Percentiles rank a stretch among this genome's conserved stretches.
Conservation (phyloP, 1,284 basidiomycete genomes). For the Gymnopus androsaceus region DNA sequence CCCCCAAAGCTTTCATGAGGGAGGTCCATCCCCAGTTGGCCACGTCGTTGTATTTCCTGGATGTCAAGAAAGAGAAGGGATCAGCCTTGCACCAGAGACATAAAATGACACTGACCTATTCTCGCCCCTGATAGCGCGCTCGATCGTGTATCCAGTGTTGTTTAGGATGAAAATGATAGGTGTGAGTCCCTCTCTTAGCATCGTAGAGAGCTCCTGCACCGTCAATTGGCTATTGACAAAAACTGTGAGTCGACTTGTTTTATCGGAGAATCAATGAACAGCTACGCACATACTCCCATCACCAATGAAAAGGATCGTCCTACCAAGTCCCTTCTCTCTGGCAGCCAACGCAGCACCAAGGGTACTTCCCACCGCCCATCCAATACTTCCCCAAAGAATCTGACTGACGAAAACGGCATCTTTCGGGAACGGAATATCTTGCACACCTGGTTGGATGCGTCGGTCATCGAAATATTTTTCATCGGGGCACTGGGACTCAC, state of each 20-base stretch:
- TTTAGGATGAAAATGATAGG: constrained; percentile 88
- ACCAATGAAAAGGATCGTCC: constrained; percentile 87
- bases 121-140: constrained; percentile 76
- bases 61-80: constrained; percentile 17
- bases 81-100: constrained; percentile 9
- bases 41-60: constrained; percentile 74
- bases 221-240: constrained; percentile 57
- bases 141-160: constrained; percentile 90
- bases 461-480: too few species aligned
- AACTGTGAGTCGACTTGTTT: neutral
- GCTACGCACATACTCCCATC: constrained; percentile 70
- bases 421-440: constrained; percentile 76
- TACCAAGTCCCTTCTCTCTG: constrained; percentile 58
- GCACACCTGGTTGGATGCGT: too few species aligned
- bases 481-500: too few species aligned
- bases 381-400: constrained; percentile 86
- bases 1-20: constrained; percentile 62
- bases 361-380: constrained; percentile 73
- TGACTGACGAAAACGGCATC: constrained; percentile 70
- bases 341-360: constrained; percentile 83
- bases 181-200: constrained; percentile 67
- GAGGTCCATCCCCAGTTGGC: constrained; percentile 70
- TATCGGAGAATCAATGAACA: neutral
- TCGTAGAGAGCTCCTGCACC: constrained; percentile 78
- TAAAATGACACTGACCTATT: constrained; percentile 32